Conservation (phyloP, 108 stramenopile species). For the Discostella stelligeroides region DNA sequence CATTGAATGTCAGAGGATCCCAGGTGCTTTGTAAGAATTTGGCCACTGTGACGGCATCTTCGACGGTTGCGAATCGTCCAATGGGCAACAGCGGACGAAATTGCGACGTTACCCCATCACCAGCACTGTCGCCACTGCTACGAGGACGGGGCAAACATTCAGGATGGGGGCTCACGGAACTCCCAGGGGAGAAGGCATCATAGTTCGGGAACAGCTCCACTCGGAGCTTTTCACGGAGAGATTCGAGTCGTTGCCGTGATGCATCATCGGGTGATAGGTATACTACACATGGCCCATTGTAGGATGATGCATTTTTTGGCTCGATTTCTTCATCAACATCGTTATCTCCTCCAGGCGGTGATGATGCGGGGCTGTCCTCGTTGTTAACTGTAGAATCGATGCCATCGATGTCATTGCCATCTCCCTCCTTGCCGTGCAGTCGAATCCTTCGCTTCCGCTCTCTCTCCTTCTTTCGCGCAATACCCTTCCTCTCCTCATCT, state of each 20-base stretch:
- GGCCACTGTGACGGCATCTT: constrained; percentile 63
- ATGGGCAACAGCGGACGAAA: constrained; percentile 75
- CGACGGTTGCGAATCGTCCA: constrained; percentile 59
- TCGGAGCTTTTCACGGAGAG: constrained; percentile 54
- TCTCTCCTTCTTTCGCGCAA: constrained; percentile 40
- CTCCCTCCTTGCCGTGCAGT: constrained; percentile 16
- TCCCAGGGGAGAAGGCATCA: constrained; percentile 52
- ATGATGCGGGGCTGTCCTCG: neutral
- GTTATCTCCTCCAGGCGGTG: neutral
- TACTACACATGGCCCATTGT: constrained; percentile 74
- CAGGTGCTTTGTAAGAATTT: constrained; percentile 63
- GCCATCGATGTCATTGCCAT: constrained; percentile 12
- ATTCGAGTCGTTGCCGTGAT: constrained; percentile 47
- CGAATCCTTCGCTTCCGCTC: constrained; percentile 22
- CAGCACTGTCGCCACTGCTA: neutral
- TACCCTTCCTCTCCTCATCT: constrained; percentile 56
- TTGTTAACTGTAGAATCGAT: neutral
- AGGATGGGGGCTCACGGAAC: constrained; percentile 45
- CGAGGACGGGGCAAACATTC: constrained; percentile 49
- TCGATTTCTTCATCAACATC: constrained; percentile 8
- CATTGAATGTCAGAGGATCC: constrained; percentile 71
- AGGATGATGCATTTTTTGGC: constrained; percentile 35
- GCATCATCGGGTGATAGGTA: constrained; percentile 74
- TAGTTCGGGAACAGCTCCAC: constrained; percentile 44
- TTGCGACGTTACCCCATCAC: neutral